Conservation (phyloP, 306 rosid species). For the Abrus precatorius region DNA sequence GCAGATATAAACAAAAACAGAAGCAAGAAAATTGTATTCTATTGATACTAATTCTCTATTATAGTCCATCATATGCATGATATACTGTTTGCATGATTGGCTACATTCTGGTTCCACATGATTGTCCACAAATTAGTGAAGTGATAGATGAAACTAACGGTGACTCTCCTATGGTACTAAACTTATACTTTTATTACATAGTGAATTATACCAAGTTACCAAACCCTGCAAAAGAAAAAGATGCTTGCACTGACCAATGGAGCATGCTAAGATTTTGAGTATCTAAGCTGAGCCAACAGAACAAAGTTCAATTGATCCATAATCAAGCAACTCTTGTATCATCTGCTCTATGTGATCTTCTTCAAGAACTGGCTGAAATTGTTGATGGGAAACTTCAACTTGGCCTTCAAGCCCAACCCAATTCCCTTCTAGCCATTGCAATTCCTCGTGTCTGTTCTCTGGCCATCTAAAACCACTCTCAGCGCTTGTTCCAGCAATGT, state of each 20-base stretch:
- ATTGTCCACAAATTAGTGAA: slow-evolving; percentile 29
- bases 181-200: slow-evolving; percentile 47
- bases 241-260: slow-evolving; percentile 23
- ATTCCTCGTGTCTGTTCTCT: slow-evolving; percentile 27
- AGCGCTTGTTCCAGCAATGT: slow-evolving; percentile 44
- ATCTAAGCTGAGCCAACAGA: slow-evolving; percentile 59
- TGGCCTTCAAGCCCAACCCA: slow-evolving; percentile 50
- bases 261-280: slow-evolving; percentile 37
- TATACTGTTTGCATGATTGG: slow-evolving; percentile 12
- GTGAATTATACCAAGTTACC: slow-evolving; percentile 31
- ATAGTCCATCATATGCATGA: slow-evolving; percentile 41
- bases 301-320: slow-evolving; percentile 77
- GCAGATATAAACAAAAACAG: slow-evolving; percentile 34
- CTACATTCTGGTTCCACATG: slow-evolving; percentile 41
- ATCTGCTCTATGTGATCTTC: slow-evolving; percentile 89
- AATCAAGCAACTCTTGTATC: slow-evolving; percentile 86
- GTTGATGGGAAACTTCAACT: slow-evolving; percentile 49
- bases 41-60: slow-evolving; percentile 39
- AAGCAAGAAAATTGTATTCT: slow-evolving; percentile 41
- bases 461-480: slow-evolving; percentile 48
- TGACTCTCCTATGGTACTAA: slow-evolving; percentile 37
- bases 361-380: slow-evolving; percentile 73
- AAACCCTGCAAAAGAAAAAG: not conserved
- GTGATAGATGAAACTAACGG: slow-evolving; percentile 12
- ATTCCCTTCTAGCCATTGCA: slow-evolving; percentile 47